Evolutionary conservation across 345 rosid genomes (phyloP).

Genomic region (Eucalyptus leucophloia): DNA sequence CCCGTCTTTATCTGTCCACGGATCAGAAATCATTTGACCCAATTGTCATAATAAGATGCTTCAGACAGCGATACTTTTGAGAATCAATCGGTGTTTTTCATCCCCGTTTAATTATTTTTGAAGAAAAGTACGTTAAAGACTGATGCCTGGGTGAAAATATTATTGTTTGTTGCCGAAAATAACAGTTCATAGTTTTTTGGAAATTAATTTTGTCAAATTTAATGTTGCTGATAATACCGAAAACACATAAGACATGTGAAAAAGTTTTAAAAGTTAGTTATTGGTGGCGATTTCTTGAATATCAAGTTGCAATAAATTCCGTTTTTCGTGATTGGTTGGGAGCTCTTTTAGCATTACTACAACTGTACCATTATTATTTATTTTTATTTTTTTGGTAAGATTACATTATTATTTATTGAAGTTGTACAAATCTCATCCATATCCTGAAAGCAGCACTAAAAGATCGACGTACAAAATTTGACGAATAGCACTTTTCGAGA

Average conservation of each 20-base stretch:
- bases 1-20: not conserved
- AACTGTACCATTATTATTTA: not conserved
- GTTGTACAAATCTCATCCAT: no score
- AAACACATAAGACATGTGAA: not conserved
- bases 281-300: not conserved
- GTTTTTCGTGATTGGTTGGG: not conserved
- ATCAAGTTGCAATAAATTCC: not conserved
- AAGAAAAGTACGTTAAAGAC: not conserved
- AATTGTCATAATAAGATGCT: not conserved
- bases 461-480: no score
- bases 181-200: not conserved
- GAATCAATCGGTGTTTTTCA: not conserved
- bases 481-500: no score
- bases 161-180: not conserved
- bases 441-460: no score
- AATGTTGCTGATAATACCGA: not conserved
- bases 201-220: not conserved
- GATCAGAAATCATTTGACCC: not conserved
- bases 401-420: not conserved
- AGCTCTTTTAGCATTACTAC: not conserved
- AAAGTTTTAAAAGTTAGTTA: not conserved
- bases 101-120: not conserved
- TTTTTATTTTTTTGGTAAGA: no score
- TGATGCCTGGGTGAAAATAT: no score
- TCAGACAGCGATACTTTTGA: not conserved